Evolutionary conservation across 177 flowering plant species (phyloP), one percentile per base, ranked within the genome.

Genomic region (Vitis hybrid): DNA sequence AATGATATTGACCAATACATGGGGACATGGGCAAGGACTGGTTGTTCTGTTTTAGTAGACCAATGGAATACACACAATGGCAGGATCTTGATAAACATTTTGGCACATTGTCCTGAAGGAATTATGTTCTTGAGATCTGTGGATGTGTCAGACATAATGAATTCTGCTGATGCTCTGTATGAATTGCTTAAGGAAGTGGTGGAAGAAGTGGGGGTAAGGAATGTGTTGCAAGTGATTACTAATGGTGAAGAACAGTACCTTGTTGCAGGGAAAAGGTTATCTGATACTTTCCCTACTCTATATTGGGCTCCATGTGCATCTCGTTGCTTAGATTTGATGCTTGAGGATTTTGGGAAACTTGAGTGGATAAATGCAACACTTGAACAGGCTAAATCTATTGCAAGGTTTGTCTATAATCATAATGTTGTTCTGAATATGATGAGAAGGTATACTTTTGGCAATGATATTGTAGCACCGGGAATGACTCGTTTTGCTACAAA

Each of bases 221-320:
- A 93, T 75, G 94, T 95, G n/a, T 22, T 95, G 79, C 99, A 93
- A 75, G 87, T 95, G 70, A 83, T 95, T 51, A 89, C 90, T 15
- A 82, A 70, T 48, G 60, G 74, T 66, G 82, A 88, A 49, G 93
- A 91, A 16, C 82, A 75, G 22, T 90, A 87, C 67, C 29, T 75
- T 53, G 65, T 69, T 67, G 97, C 87, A 29, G 92, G 92, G 56
- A 85, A 78, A 67, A 86, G 73, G 73, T 76, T 95, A 60, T 66
- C 76, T 26, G 93, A 85, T 29, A 79, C 81, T 66, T 89, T 80
- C 68, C 91, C 89, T 52, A 78, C 84, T 52, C 59, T 95, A 6
- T 86, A 85, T 70, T 95, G 96, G 93, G 79, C 86, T 64, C 90
- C 94, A 31, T 95, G 97, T 83, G 88, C 96, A 60, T 71, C 85